Evolutionary conservation across 2,329 filamentous ascomycete genomes (phyloP), one percentile per base, ranked within the genome.

Genomic region (Ophiostoma fasciatum): DNA sequence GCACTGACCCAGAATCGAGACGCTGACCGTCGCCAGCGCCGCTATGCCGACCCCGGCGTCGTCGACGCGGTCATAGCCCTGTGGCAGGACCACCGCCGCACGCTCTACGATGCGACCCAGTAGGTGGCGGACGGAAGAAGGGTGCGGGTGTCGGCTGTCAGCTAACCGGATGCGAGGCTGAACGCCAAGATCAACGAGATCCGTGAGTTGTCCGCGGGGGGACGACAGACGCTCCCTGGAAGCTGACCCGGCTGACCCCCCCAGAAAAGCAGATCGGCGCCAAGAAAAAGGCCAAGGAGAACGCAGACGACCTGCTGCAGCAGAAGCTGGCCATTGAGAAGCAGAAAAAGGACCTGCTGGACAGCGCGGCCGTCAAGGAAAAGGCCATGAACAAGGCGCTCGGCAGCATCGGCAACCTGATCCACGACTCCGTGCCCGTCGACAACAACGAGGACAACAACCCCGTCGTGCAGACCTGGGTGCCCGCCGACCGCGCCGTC

Each of bases 221-320:
- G n/a, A n/a, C n/a, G n/a, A n/a, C n/a, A n/a, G n/a, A n/a, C 12
- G 15, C 3, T 19, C 9, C 22, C 25, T 6, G 4, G 5, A 10
- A 5, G 20, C 10, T 28, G 10, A 17, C 18, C 25, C 12, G n/a
- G 14, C 18, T 10, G 5, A 22, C 38, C 28, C 13, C 28, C 11
- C 3, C 28, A 46, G 44, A 45, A 31, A 46, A 46, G 28, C 36
- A 45, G 23, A 46, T 46, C 28, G 45, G 41, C 23, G 37, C 40
- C n/a, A 92, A 88, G 68, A 94, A 93, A 65, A 94, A 93, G 77
- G 78, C 78, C 48, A 94, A 94, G 66, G 84, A 93, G 62, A 76
- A 88, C 55, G 84, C 84, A 28, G 74, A 74, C 47, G 80, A 85
- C 28, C 64, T 94, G 42, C 65, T 94, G 40, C 64, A 77, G 52